Evolutionary conservation across 352 stramenopile species (phyloP).

Genomic region (Plasmopara muralis): DNA sequence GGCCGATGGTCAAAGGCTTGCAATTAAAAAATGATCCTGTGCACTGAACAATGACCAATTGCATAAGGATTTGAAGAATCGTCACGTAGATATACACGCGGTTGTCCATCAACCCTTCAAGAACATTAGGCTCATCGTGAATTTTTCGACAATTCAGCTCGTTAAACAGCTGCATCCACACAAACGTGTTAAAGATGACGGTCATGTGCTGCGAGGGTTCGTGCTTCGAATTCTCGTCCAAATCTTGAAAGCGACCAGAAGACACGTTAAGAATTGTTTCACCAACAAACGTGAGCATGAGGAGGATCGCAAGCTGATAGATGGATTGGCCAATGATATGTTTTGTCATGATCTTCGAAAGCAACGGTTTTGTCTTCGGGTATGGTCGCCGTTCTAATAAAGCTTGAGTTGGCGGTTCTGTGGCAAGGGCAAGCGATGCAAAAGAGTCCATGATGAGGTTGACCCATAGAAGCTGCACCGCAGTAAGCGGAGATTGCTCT

Average conservation of each 20-base stretch:
- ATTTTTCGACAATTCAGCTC: conserved; percentile 80
- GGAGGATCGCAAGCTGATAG: conserved; percentile 89
- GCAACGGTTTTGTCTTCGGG: conserved; percentile 86
- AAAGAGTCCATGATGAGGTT: conserved; percentile 99
- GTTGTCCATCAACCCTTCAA: conserved; percentile 89
- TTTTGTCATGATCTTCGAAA: conserved; percentile 92
- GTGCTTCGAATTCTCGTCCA: conserved; percentile 22
- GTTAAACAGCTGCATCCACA: conserved; percentile 95
- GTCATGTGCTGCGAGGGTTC: conserved; percentile 90
- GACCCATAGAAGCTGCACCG: conserved; percentile 97
- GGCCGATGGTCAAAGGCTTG: conserved; percentile 26
- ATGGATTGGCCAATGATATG: conserved; percentile 91
- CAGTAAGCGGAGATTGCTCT: conserved; percentile 86
- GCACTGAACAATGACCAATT: conserved; percentile 93
- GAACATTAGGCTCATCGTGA: conserved; percentile 89
- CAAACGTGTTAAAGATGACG: conserved; percentile 97
- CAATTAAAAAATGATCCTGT: conserved; percentile 83
- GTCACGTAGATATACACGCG: conserved; percentile 90
- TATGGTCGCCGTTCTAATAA: conserved; percentile 93
- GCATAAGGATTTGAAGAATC: conserved; percentile 85
- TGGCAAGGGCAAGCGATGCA: conserved; percentile 92
- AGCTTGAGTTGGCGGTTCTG: conserved; percentile 84
- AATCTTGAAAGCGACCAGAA: conserved; percentile 41
- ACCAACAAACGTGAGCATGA: conserved; percentile 80
- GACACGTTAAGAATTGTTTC: conserved; percentile 42